Base-by-base conservation (phyloP, 192 early-diverging fungal species). In the Dispira simplex region DNA sequence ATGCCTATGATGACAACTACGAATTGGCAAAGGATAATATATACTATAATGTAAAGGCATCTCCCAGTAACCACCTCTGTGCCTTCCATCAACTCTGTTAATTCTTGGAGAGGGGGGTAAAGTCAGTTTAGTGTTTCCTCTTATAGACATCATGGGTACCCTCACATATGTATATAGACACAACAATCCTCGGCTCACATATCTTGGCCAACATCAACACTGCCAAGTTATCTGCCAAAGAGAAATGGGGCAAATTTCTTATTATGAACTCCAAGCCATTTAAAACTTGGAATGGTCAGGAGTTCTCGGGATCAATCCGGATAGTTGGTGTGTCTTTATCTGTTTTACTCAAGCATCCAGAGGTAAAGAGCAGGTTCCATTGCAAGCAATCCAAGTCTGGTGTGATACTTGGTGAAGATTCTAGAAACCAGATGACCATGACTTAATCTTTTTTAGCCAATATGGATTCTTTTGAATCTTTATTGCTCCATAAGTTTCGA, bases 1-100 rank as follows among this genome's bases (percentile, higher is more conserved):
- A 6, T 39, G 32, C 6, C 32, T 39, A 39, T 6, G 3, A 39
- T 39, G 3, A 39, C 3, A 6, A 39, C 6, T 1, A 39, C 6
- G 32, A 4, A 39, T 39, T 39, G 1, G 32, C 32, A 39, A 39
- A 4, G 32, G 64, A 64, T 45, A 39, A 64, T 20, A 64, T 64
- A 11, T 64, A 53, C 43, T 64, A 64, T 54, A 49, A 64, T 43
- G 32, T 51, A 32, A 53, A 53, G 64, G 49, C 26, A 13, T 52
- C 27, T 9, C 64, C 64, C 5, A 3, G 49, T 0, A 16, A 46
- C 6, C 64, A 64, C 44, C 2, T 53, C 51, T 21, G 53, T 48
- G 51, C 64, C 2, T 64, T 64, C 39, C 53, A 64, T 8, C 10
- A 39, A 4, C 9, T 64, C 10, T 51, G 49, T 27, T 14, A 28